Evolutionary conservation across 805 yeast species (phyloP).

Genomic region (Zygosaccharomyces bisporus): DNA sequence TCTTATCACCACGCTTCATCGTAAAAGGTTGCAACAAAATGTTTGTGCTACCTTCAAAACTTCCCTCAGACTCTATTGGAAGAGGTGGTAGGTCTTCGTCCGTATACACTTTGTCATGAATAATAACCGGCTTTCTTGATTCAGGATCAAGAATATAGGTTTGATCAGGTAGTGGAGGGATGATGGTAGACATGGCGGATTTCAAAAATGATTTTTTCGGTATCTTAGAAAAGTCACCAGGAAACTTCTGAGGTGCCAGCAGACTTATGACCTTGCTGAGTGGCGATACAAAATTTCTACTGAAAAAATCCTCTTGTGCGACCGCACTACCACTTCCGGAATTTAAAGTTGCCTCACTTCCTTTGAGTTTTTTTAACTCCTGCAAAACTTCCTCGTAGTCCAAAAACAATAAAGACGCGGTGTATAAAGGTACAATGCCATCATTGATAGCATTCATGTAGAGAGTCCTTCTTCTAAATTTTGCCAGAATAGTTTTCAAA

Average conservation of each 20-base stretch:
- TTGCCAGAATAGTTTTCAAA: conserved; percentile 47
- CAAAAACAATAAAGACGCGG: conserved; percentile 62
- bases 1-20: conserved; percentile 23
- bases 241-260: conserved; percentile 39
- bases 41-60: conserved; percentile 22
- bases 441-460: conserved; percentile 77
- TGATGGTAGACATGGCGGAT: conserved; percentile 59
- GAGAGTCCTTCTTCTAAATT: conserved; percentile 60
- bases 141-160: conserved; percentile 62
- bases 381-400: conserved; percentile 53
- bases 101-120: conserved; percentile 65
- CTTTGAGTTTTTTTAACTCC: conserved; percentile 29
- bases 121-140: conserved; percentile 51
- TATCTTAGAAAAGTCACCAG: conserved; percentile 31
- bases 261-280: conserved; percentile 44
- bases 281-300: conserved; percentile 38
- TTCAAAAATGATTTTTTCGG: conserved; percentile 69
- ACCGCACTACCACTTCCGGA: conserved; percentile 8
- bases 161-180: conserved; percentile 67
- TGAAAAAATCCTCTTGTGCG: conserved; percentile 22
- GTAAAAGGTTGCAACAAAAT: conserved; percentile 37
- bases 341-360: conserved; percentile 3
- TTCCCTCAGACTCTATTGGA: conserved; percentile 13
- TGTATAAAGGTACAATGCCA: conserved; percentile 77
- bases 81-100: conserved; percentile 46